Percentiles rank a stretch among this genome's conserved stretches.
These are phyloP conservation scores for Ascochyta fabae DNA, from an alignment of 2,329 filamentous ascomycete genomes.

Conservation along the genomic window DNA sequence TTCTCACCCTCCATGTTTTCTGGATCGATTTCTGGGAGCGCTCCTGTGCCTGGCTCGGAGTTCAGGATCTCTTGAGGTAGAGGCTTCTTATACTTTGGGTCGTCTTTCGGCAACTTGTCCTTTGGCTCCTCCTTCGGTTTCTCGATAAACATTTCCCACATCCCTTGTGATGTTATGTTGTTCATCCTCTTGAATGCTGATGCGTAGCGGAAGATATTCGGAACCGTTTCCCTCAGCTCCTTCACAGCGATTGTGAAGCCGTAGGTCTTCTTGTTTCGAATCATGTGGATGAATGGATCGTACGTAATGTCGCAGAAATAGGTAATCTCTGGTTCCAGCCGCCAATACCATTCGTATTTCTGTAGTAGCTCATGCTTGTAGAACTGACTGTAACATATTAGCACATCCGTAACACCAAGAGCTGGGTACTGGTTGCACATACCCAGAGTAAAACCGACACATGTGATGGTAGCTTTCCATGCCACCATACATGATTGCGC, in stretches of 20 bases:
- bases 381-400: constrained; percentile 71
- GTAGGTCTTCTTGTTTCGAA: constrained; percentile 93
- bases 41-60: constrained; percentile 73
- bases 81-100: constrained; percentile 69
- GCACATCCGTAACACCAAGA: neutral
- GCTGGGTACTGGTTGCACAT: constrained; percentile 43
- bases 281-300: constrained; percentile 96
- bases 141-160: constrained; percentile 99
- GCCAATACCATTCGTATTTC: constrained; percentile 99
- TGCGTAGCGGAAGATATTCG: constrained; percentile 98
- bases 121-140: constrained; percentile 66
- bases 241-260: constrained; percentile 99
- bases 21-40: constrained; percentile 80
- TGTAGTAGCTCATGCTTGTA: constrained; percentile 94
- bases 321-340: constrained; percentile 97
- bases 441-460: constrained; percentile 99
- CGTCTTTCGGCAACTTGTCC: constrained; percentile 64
- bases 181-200: constrained; percentile 94
- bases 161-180: constrained; percentile 85
- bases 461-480: constrained; percentile 99
- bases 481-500: constrained; percentile 98
- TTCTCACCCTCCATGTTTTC: constrained; percentile 96
- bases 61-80: constrained; percentile 83
- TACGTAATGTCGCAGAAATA: constrained; percentile 99
- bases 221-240: constrained; percentile 95